phyloP scores from a whole-genome alignment of 2,329 filamentous ascomycete genomes.

The Diaporthe vexans region DNA sequence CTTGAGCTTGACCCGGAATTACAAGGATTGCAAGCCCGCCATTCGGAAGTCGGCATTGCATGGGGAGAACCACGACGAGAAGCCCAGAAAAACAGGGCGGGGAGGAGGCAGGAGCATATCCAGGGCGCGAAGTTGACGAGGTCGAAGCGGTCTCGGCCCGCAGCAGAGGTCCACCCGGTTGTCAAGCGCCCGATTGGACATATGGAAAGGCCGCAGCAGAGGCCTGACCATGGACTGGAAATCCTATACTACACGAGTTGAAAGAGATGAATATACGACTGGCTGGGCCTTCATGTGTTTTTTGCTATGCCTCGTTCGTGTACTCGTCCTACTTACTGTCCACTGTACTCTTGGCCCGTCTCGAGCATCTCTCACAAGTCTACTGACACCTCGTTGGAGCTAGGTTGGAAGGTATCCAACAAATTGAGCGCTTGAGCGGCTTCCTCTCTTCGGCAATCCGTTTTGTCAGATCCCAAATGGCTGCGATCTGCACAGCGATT shows the following conservation, averaged over 20 bases:
- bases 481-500: slow-evolving; percentile 10
- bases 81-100: neutral
- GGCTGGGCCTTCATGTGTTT: neutral
- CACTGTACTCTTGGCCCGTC: neutral
- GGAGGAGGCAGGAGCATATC: too few relatives aligned
- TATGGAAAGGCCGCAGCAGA: neutral
- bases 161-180: too few relatives aligned
- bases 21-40: neutral
- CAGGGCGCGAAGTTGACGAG: neutral
- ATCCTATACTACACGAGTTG: too few relatives aligned
- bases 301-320: neutral
- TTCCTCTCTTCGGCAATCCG: slow-evolving; percentile 25
- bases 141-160: neutral
- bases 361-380: neutral
- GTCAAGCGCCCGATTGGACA: neutral
- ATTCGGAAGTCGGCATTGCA: neutral
- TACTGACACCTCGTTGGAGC: neutral
- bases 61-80: too few relatives aligned
- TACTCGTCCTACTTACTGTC: neutral
- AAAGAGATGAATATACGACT: neutral
- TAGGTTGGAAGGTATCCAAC: neutral
- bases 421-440: neutral
- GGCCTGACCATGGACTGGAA: too few relatives aligned
- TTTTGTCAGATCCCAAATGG: neutral
- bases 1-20: neutral